Conservation (phyloP, 2,329 filamentous ascomycete species). For the Exophiala xenobiotica region DNA sequence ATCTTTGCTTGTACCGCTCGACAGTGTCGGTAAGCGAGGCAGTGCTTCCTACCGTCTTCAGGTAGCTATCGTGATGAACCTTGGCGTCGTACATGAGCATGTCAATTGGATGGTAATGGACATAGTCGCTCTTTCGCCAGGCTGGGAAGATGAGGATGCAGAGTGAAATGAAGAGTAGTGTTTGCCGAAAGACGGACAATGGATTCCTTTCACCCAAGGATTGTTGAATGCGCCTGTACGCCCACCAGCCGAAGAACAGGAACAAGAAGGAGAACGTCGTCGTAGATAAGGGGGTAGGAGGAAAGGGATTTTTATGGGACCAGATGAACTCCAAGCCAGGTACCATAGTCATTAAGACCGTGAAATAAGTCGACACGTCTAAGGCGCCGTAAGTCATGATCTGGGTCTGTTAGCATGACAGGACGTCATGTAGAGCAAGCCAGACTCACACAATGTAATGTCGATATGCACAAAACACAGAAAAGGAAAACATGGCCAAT, state of each 20-base stretch:
- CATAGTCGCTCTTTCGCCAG: slow-evolving; percentile 41
- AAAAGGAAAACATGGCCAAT: slow-evolving; percentile 38
- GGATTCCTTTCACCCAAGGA: slow-evolving; percentile 19
- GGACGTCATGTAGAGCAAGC: background rate
- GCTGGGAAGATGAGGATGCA: slow-evolving; percentile 43
- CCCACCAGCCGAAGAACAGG: slow-evolving; percentile 25
- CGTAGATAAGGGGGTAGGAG: slow-evolving; percentile 21
- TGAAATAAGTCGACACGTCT: slow-evolving; percentile 26
- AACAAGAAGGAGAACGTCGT: slow-evolving; percentile 27
- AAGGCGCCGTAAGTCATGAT: slow-evolving; percentile 26
- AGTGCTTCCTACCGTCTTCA: slow-evolving; percentile 49
- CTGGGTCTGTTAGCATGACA: slow-evolving; percentile 24
- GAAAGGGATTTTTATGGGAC: slow-evolving; percentile 28
- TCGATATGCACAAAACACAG: slow-evolving; percentile 37
- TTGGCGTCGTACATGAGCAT: slow-evolving; percentile 53
- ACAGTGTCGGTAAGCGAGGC: slow-evolving; percentile 51
- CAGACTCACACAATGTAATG: slow-evolving; percentile 42
- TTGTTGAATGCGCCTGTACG: slow-evolving; percentile 24
- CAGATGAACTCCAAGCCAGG: slow-evolving; percentile 28
- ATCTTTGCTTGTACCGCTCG: slow-evolving; percentile 52
- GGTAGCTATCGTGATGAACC: slow-evolving; percentile 50
- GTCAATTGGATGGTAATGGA: slow-evolving; percentile 56
- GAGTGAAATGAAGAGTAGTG: slow-evolving; percentile 37
- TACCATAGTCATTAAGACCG: slow-evolving; percentile 25
- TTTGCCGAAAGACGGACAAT: slow-evolving; percentile 11